A percentile compares a stretch with the other conserved stretches of the same genome.
These are phyloP conservation scores for Grifola frondosa DNA, from an alignment of 1,284 basidiomycete genomes.

Conservation along the genomic window DNA sequence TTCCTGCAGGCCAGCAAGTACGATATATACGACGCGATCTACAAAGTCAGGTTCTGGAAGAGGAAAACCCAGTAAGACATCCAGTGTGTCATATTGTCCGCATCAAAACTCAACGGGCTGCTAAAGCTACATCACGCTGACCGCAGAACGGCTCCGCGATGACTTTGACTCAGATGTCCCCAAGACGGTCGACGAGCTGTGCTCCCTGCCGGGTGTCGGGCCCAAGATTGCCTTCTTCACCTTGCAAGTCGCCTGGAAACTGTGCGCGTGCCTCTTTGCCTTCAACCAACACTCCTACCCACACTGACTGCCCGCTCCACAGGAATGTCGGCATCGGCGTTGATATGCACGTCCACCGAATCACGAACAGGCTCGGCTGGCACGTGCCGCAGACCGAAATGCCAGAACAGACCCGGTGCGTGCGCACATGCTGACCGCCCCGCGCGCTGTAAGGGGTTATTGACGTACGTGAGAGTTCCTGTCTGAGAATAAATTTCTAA, in stretches of 20 bases:
- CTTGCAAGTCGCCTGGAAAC: constrained; percentile 81
- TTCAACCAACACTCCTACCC: not conserved
- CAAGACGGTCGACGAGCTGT: constrained; percentile 80
- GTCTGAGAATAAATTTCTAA: too few relatives aligned
- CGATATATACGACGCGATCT: constrained; percentile 70
- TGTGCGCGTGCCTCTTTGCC: constrained; percentile 47
- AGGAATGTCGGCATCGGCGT: constrained; percentile 95
- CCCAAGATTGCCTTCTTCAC: constrained; percentile 90
- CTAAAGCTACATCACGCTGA: constrained; percentile 67
- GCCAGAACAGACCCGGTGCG: constrained; percentile 82
- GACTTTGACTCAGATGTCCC: constrained; percentile 80
- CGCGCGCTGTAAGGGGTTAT: too few relatives aligned
- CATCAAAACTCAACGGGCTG: not conserved
- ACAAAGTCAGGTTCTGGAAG: constrained; percentile 91
- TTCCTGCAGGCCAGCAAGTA: constrained; percentile 64
- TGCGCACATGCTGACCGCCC: not conserved
- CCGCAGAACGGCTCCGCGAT: constrained; percentile 62
- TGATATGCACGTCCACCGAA: constrained; percentile 92
- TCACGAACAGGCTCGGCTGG: constrained; percentile 91
- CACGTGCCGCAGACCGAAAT: constrained; percentile 79
- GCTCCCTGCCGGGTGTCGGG: constrained; percentile 82
- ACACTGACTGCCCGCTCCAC: not conserved
- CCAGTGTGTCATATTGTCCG: not conserved
- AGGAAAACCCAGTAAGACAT: constrained; percentile 69
- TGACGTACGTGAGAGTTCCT: too few relatives aligned